Base-by-base conservation (phyloP, 148 eudicot genomes). In the Rhododendron williamsianum region DNA sequence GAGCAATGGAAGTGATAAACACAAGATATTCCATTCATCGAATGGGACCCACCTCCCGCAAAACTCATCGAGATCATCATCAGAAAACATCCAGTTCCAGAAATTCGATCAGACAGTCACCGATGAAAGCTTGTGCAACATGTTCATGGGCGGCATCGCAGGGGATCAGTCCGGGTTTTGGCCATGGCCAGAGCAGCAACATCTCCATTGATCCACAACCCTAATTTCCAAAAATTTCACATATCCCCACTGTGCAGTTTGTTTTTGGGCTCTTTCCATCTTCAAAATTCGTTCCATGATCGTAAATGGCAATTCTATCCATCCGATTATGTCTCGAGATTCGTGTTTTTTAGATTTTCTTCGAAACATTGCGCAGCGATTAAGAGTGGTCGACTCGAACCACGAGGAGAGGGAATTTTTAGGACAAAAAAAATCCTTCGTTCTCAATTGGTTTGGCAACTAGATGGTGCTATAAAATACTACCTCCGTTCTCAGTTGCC, bases 1-100 rank as follows among this genome's bases (percentile, higher is more conserved):
- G 98, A 93, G 93, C 88, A 93, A 91, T 76, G 93, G 90, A 58
- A 92, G 93, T 82, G 94, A 92, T 5, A 10, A 81, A n/a, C 89
- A 89, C 52, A 92, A 30, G 90, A 52, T 91, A 90, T 27, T 79
- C 38, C 84, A 58, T 35, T 79, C 90, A 56, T 58, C 86, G 3
- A 65, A 25, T 27, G 86, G 67, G 46, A 82, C 83, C 18, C 91
- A 88, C 15, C 89, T 90, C 86, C 84, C 83, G 38, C 91, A 87
- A 49, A 67, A 67, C 84, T 81, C 87, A 46, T 60, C 84, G 56
- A 84, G 86, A 38, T 54, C 81, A 38, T 72, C 63, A 54, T 51
- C 82, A 74, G 78, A 71, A 15, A 71, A 71, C 76, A 74, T 38
- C 5, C 67, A 80, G 13, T 23, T 15, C n/a, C 80, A 83, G 45